Base-by-base conservation (phyloP, 345 rosid genomes). In the Brassica carinata region DNA sequence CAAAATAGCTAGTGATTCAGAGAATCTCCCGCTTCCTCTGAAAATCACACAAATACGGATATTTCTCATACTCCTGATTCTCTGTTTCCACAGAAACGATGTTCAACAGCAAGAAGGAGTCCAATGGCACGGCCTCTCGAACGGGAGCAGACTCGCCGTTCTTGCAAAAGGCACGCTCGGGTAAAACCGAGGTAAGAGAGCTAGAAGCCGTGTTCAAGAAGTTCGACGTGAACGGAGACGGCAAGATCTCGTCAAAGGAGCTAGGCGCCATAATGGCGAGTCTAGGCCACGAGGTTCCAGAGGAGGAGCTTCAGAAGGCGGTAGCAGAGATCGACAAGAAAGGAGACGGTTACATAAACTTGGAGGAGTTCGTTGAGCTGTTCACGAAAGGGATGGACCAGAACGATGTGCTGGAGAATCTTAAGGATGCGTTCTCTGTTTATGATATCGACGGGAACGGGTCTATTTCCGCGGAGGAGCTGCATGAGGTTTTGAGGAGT, bases 391-490 rank as follows among this genome's bases (percentile, higher is more conserved):
- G 98, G 1, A 85, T 90, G 55, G 97, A 90, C 57, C 79, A 87
- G 1, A 82, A 84, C 8, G 95, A 89, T 76, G 85, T 85, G 0
- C 53, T 93, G 80, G 92, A 84, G 84, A 91, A 88, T 83, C 84
- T 95, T 61, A 87, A 82, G 70, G 96, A 93, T 36, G 99, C 98
- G 0, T 95, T 95, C 74, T 89, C 94, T 0, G 94, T 90, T 0
- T 95, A 91, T 33, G 99, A 95, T 68, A 84, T 88, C 4, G 97
- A 93, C 19, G 96, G 96, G 2, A 88, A 95, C 34, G 99, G 99
- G 8, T 87, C 92, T 10, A 91, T 95, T 0, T 82, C 97, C 0
- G 97, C 94, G 0, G 96, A 95, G 82, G 99, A 95, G 72, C 77
- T 95, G 10, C 86, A 85, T n/a, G 74, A 90, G 80, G 99, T 95